phyloP scores from a whole-genome alignment of 2,329 filamentous ascomycete genomes.

The Chrysosporium keratinophilum region DNA sequence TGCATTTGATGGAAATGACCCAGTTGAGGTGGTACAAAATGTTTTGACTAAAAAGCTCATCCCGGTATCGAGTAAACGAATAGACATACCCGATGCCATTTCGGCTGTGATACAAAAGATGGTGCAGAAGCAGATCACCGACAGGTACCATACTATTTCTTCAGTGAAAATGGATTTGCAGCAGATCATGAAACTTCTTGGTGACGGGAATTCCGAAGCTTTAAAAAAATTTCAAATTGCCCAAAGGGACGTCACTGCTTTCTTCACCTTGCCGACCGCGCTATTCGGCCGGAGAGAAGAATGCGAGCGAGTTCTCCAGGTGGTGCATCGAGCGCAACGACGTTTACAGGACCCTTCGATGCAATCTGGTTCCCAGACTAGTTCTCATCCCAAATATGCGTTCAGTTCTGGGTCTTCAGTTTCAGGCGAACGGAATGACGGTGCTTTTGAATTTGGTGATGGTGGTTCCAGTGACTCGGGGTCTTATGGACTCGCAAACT shows the following conservation, averaged over 20 bases:
- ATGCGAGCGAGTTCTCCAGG: conserved; percentile 55
- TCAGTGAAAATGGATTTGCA: conserved; percentile 73
- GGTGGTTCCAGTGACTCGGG: conserved; percentile 45
- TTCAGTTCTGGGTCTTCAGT: conserved; percentile 46
- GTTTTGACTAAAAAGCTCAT: conserved; percentile 72
- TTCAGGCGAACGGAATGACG: conserved; percentile 42
- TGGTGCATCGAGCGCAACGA: conserved; percentile 66
- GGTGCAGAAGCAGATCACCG: conserved; percentile 76
- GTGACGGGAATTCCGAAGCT: conserved; percentile 60
- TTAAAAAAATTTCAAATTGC: conserved; percentile 66
- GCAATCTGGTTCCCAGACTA: conserved; percentile 25
- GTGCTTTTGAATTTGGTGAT: conserved; percentile 40
- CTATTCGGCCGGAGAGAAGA: conserved; percentile 75
- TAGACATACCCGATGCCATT: conserved; percentile 75
- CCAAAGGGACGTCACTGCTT: conserved; percentile 79
- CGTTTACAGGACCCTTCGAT: conserved; percentile 43
- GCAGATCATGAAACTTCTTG: conserved; percentile 62
- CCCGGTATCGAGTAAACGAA: conserved; percentile 61
- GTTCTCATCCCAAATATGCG: conserved; percentile 36
- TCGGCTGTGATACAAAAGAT: conserved; percentile 81
- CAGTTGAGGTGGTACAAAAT: conserved; percentile 83
- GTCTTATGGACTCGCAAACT: conserved; percentile 31
- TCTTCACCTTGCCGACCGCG: conserved; percentile 71
- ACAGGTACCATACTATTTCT: conserved; percentile 81
- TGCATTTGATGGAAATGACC: conserved; percentile 67